Base-by-base conservation (phyloP, 345 rosid genomes). In the Angophora floribunda region DNA sequence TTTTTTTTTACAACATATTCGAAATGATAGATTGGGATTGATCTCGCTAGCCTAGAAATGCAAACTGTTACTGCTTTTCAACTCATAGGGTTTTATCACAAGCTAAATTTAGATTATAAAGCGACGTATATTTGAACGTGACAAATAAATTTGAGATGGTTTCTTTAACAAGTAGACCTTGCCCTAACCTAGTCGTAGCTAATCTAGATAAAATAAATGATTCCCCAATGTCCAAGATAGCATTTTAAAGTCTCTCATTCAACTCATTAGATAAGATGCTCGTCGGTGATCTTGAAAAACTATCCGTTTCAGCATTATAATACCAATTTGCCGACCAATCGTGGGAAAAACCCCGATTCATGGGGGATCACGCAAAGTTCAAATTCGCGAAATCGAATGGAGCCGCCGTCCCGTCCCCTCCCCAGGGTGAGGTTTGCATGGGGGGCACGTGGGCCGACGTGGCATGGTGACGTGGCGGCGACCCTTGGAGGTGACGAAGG, bases 391-490 rank as follows among this genome's bases (percentile, higher is more conserved):
- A 2, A 1, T 11, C 9, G 26, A 65, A 2, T 14, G 5, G 5
- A 4, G 41, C 41, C 41, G 41, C 41, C 41, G 41, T 36, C 41
- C 41, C 41, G 41, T 36, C 44, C 78, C 36, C 19, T 9, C 30
- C 15, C 67, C 30, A 15, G 30, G 15, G 15, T 12, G 1, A 3
- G 36, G 75, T 32, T 9, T 44, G 79, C 67, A 30, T 0, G 24
- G 22, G 22, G 41, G 45, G 47, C 80, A 86, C 13, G 32, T 53
- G 51, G 87, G 50, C 49, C 65, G n/a, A 52, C 67, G 57, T 7
- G 52, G 86, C 14, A 67, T 49, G 89, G 13, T 89, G 87, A 90
- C 63, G 52, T 87, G 90, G 88, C n/a, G 55, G 59, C 36, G 94
- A 89, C 95, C 47, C 87, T 17, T 75, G 51, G 63, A 19, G 45